Percentiles rank a stretch among this genome's conserved stretches.
phyloP scores from a whole-genome alignment of 768 basidiomycete species.

The Lactarius akahatsu region DNA sequence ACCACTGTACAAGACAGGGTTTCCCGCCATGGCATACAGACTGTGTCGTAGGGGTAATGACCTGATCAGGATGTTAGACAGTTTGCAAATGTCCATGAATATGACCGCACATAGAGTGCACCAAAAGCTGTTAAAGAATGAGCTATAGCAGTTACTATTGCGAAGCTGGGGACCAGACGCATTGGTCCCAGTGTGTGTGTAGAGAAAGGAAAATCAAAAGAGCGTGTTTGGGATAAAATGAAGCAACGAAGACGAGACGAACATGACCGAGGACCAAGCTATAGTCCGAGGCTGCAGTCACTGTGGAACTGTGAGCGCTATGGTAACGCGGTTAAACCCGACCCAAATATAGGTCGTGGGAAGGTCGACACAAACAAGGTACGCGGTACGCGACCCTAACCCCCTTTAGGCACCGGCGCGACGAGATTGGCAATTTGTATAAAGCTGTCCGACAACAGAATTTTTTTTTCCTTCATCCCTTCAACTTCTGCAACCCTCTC shows the following conservation, averaged over 20 bases:
- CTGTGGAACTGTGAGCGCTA: background rate
- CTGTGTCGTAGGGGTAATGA: constrained; percentile 7
- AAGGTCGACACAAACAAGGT: background rate
- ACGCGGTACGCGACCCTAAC: background rate
- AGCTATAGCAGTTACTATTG: constrained; percentile 3
- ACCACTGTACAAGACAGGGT: constrained; percentile 56
- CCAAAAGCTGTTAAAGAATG: constrained; percentile 4
- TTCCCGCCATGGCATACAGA: constrained; percentile 50
- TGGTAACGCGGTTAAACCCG: constrained; percentile 2
- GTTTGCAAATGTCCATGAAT: background rate
- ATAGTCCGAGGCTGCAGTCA: background rate
- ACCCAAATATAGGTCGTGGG: constrained; percentile 5
- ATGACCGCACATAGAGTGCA: constrained; percentile 20
- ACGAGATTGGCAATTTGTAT: background rate
- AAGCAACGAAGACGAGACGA: background rate
- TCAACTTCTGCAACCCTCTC: background rate
- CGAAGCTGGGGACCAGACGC: constrained; percentile 10
- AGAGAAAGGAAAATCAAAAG: background rate
- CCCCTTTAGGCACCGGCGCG: background rate
- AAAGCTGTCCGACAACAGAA: background rate
- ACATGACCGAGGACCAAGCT: background rate
- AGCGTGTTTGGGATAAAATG: background rate
- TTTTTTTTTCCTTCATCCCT: background rate
- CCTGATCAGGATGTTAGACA: constrained; percentile 10
- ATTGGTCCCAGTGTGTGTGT: constrained; percentile 1